Percentiles rank a stretch among this genome's conserved stretches.
Evolutionary conservation across 805 yeast species (phyloP).

Genomic region (Candida caryicola): DNA sequence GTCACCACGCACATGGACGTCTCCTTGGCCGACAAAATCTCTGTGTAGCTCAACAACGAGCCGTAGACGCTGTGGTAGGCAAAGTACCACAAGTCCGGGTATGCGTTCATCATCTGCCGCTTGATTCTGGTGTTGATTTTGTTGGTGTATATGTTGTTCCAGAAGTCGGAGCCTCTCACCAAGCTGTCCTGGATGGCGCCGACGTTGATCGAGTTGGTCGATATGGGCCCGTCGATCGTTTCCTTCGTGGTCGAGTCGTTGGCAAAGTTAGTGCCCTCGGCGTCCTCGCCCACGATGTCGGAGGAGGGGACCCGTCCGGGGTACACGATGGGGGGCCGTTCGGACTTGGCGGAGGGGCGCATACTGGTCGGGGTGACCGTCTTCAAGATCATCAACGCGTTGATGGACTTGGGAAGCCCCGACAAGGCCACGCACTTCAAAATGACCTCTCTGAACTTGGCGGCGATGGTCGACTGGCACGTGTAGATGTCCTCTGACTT

Average conservation of each 20-base stretch:
- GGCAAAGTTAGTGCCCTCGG: slow-evolving; percentile 36
- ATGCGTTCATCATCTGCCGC: slow-evolving; percentile 65
- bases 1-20: slow-evolving; percentile 77
- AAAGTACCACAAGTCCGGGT: slow-evolving; percentile 81
- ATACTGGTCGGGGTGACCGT: slow-evolving; percentile 58
- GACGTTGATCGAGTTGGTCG: slow-evolving; percentile 27
- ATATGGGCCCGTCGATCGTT: slow-evolving; percentile 44
- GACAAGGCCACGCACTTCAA: slow-evolving; percentile 75
- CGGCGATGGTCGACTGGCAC: slow-evolving; percentile 38
- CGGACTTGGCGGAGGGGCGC: slow-evolving; percentile 22
- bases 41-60: slow-evolving; percentile 69
- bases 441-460: slow-evolving; percentile 70
- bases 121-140: slow-evolving; percentile 69
- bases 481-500: slow-evolving; percentile 34
- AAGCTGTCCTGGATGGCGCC: slow-evolving; percentile 26
- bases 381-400: slow-evolving; percentile 63
- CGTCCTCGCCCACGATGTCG: slow-evolving; percentile 38
- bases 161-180: slow-evolving; percentile 59
- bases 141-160: slow-evolving; percentile 67
- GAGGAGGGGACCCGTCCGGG: slow-evolving; percentile 38
- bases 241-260: slow-evolving; percentile 8
- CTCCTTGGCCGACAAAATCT: slow-evolving; percentile 60
- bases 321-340: slow-evolving; percentile 25
- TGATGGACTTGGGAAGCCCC: slow-evolving; percentile 85
- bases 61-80: slow-evolving; percentile 73